Percentiles rank a stretch among this genome's conserved stretches.
phyloP scores from a whole-genome alignment of 2,329 filamentous ascomycete genomes.

The Exophiala xenobiotica region DNA sequence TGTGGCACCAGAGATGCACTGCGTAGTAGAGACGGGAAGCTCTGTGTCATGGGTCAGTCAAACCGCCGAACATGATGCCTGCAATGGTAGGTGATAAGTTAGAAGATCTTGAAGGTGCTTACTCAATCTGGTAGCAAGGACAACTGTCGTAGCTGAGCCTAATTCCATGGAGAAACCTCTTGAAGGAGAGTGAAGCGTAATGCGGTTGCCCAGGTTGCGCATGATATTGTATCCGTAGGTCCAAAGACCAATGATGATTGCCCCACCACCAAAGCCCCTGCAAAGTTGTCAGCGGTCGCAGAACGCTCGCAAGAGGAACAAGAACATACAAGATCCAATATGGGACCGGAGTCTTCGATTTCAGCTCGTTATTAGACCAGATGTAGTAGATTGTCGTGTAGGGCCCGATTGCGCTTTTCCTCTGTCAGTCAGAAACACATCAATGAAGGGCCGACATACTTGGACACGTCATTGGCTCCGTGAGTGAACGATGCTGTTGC shows the following conservation, averaged over 20 bases:
- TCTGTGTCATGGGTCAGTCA: too few species aligned
- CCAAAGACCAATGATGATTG: constrained; percentile 65
- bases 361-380: constrained; percentile 62
- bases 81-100: not conserved
- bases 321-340: constrained; percentile 77
- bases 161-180: constrained; percentile 71
- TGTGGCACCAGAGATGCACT: constrained; percentile 75
- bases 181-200: constrained; percentile 65
- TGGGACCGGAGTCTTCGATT: constrained; percentile 64
- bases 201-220: constrained; percentile 81
- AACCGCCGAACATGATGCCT: too few species aligned
- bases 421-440: too few species aligned
- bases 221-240: constrained; percentile 85
- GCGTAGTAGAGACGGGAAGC: constrained; percentile 73
- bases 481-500: constrained; percentile 55
- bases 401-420: constrained; percentile 64
- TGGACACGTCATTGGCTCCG: constrained; percentile 68
- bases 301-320: too few species aligned
- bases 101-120: too few species aligned
- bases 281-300: too few species aligned
- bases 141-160: constrained; percentile 72
- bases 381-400: constrained; percentile 69
- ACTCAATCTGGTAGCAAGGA: constrained; percentile 71
- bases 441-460: too few species aligned
- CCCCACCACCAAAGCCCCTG: constrained; percentile 64